A percentile compares a stretch with the other conserved stretches of the same genome.
Evolutionary conservation across 139 green algal genomes (phyloP).

Genomic region (Raphidocelis subcapitata): DNA sequence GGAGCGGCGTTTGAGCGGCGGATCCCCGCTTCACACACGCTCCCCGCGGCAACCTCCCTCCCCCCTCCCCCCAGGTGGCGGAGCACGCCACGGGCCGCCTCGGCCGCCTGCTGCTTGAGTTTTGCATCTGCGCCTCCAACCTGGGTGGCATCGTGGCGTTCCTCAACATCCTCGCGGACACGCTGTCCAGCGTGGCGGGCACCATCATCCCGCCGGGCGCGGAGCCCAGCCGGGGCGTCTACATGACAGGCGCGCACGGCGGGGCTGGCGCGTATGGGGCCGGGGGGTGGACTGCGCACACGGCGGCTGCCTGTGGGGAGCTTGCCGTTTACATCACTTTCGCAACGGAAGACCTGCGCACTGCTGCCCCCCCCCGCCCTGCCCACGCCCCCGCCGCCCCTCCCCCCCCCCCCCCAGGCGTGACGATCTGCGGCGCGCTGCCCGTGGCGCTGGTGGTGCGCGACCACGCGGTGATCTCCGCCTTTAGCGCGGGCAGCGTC

Average conservation of each 20-base stretch:
- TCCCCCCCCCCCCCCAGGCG: constrained; percentile 27
- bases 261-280: neutral
- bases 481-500: constrained; percentile 62
- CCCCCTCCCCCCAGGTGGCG: neutral
- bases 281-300: neutral
- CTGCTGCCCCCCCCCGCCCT: neutral
- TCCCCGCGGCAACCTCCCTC: neutral
- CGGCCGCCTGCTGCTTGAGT: constrained; percentile 30
- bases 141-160: constrained; percentile 74
- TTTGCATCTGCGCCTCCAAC: constrained; percentile 60
- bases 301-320: too few species aligned
- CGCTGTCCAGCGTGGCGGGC: constrained; percentile 69
- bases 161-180: constrained; percentile 83
- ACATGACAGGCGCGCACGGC: constrained; percentile 43
- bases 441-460: constrained; percentile 71
- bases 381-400: neutral
- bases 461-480: constrained; percentile 53
- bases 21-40: too few species aligned
- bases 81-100: constrained; percentile 13
- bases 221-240: constrained; percentile 67
- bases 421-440: constrained; percentile 67
- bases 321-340: too few species aligned
- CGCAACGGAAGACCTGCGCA: too few species aligned
- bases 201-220: constrained; percentile 80
- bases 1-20: too few species aligned